Evolutionary conservation across 164 flowering plant species (phyloP).

Genomic region (Litsea cubeba): DNA sequence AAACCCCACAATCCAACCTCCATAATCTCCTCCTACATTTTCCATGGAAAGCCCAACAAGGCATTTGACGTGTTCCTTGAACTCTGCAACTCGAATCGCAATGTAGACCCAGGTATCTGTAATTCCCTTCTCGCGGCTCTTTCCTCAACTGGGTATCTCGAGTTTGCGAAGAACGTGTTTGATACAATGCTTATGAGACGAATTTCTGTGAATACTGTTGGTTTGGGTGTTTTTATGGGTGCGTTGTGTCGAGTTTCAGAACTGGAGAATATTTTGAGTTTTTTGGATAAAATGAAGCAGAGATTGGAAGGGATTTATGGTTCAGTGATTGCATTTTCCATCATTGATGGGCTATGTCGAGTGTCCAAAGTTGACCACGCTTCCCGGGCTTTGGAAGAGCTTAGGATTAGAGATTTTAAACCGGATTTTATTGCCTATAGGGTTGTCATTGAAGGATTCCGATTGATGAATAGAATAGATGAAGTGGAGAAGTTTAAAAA

Average conservation of each 20-base stretch:
- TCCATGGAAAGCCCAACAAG: background rate
- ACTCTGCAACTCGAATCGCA: background rate
- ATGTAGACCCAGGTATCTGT: slow-evolving; percentile 31
- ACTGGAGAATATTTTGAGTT: slow-evolving; percentile 27
- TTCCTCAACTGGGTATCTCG: slow-evolving; percentile 50
- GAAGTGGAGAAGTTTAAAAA: slow-evolving; percentile 60
- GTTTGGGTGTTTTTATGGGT: slow-evolving; percentile 81
- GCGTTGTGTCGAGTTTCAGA: slow-evolving; percentile 36
- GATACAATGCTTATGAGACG: slow-evolving; percentile 49
- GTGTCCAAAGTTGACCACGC: slow-evolving; percentile 52
- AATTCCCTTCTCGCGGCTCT: slow-evolving; percentile 70
- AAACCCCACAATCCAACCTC: slow-evolving; percentile 39
- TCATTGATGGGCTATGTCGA: slow-evolving; percentile 69
- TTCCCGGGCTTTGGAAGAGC: slow-evolving; percentile 45
- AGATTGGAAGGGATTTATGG: slow-evolving; percentile 44
- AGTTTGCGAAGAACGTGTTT: slow-evolving; percentile 42
- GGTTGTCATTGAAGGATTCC: slow-evolving; percentile 60
- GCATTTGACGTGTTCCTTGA: background rate
- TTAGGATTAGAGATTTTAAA: slow-evolving; percentile 65
- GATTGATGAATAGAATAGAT: slow-evolving; percentile 28
- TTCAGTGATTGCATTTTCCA: slow-evolving; percentile 61
- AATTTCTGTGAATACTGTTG: slow-evolving; percentile 46
- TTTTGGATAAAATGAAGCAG: slow-evolving; percentile 46
- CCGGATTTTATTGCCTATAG: slow-evolving; percentile 96
- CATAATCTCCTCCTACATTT: background rate